These are phyloP conservation scores for Plantago elongata DNA, from an alignment of 257 asterid genomes.

Conservation along the genomic window DNA sequence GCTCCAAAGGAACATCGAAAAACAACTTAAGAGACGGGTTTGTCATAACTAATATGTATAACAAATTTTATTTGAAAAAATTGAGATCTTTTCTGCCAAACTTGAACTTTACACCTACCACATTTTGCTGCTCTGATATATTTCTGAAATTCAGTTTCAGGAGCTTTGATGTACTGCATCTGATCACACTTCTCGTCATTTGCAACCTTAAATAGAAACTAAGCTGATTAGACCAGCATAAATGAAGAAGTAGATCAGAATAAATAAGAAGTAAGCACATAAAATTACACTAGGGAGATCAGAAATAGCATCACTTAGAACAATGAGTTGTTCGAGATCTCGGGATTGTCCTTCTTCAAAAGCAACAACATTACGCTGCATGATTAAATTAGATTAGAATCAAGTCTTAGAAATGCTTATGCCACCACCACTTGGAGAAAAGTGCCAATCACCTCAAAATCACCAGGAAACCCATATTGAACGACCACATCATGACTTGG, in stretches of 20 bases:
- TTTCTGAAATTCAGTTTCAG: slow-evolving; percentile 63
- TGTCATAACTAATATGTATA: too few relatives aligned
- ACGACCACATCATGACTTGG: slow-evolving; percentile 88
- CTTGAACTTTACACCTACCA: too few relatives aligned
- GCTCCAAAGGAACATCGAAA: too few relatives aligned
- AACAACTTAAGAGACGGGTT: too few relatives aligned
- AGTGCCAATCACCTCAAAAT: slow-evolving; percentile 39
- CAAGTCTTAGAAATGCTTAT: too few relatives aligned
- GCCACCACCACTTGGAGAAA: too few relatives aligned
- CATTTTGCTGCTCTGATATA: slow-evolving; percentile 34
- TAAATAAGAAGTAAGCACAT: too few relatives aligned
- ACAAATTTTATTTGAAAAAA: too few relatives aligned
- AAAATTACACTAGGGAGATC: slow-evolving; percentile 30
- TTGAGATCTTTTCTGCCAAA: too few relatives aligned
- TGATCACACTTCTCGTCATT: slow-evolving; percentile 53
- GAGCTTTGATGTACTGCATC: slow-evolving; percentile 55
- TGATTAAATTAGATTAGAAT: too few relatives aligned
- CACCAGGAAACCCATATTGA: slow-evolving; percentile 71
- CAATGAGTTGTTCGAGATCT: slow-evolving; percentile 42
- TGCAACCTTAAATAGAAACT: slow-evolving; percentile 23
- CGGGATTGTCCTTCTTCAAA: slow-evolving; percentile 78
- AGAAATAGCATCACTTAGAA: slow-evolving; percentile 73
- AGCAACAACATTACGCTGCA: slow-evolving; percentile 63
- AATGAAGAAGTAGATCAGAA: too few relatives aligned
- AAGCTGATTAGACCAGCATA: too few relatives aligned